Conservation (phyloP, 441 rosid species). For the Euphorbia corollata region DNA sequence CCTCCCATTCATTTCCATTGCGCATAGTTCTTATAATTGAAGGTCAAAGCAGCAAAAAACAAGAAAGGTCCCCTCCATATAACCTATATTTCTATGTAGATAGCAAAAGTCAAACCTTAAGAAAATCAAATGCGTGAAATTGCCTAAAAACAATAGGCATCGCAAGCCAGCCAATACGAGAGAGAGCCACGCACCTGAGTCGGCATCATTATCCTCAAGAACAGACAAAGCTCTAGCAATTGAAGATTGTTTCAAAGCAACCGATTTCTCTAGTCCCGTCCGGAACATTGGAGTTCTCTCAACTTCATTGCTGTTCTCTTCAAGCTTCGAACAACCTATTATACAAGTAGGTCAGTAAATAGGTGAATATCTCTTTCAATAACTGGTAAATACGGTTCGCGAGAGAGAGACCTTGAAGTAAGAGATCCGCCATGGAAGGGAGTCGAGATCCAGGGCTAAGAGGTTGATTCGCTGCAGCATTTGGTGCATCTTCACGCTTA, state of each 20-base stretch:
- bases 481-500: slow-evolving; percentile 16
- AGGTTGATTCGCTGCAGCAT: slow-evolving; percentile 18
- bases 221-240: slow-evolving; percentile 51
- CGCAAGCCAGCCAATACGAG: not conserved
- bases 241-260: slow-evolving; percentile 52
- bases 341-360: not conserved
- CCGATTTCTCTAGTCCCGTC: slow-evolving; percentile 62
- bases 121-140: not conserved
- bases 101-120: not conserved
- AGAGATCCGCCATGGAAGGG: slow-evolving; percentile 61
- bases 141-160: not conserved
- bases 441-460: slow-evolving; percentile 26
- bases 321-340: slow-evolving; percentile 58
- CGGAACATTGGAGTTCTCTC: slow-evolving; percentile 45
- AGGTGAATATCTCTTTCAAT: not conserved
- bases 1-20: not conserved
- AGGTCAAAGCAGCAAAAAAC: not conserved
- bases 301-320: slow-evolving; percentile 27
- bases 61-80: not conserved
- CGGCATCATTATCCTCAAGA: slow-evolving; percentile 32
- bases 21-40: not conserved
- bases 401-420: slow-evolving; percentile 42
- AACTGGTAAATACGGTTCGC: not conserved
- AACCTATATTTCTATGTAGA: not conserved
- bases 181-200: slow-evolving; percentile 27